Evolutionary conservation across 345 rosid genomes (phyloP).

Genomic region (Brassica nigra): DNA sequence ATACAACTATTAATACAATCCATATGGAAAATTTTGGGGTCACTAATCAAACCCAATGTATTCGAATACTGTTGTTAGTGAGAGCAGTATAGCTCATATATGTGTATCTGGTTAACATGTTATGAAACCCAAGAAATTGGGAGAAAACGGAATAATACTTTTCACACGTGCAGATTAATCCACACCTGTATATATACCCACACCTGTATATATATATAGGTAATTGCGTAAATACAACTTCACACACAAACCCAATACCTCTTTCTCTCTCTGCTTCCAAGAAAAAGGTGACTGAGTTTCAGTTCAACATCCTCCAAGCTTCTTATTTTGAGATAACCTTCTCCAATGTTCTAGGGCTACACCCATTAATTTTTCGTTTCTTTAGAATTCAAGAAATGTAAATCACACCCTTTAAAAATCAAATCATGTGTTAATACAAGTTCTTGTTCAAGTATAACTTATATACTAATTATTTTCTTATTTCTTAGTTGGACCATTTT

Average conservation of each 20-base stretch:
- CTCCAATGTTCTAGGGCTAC: conserved; percentile 17
- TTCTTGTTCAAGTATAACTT: background rate
- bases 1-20: background rate
- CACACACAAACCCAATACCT: background rate
- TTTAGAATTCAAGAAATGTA: conserved; percentile 7
- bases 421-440: background rate
- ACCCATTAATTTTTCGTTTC: background rate
- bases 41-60: background rate
- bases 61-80: background rate
- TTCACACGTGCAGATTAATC: conserved; percentile 6
- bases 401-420: background rate
- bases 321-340: background rate
- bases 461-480: no score
- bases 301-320: background rate
- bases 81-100: no score
- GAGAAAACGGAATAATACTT: conserved; percentile 11
- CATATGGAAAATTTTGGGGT: background rate
- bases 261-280: conserved; percentile 10
- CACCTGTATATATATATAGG: background rate
- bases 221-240: background rate
- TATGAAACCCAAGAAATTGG: conserved; percentile 7
- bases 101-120: background rate
- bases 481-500: background rate
- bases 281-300: conserved; percentile 26
- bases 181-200: background rate